Conservation (phyloP, 2,329 filamentous ascomycete genomes). For the Trichoderma simmonsii region DNA sequence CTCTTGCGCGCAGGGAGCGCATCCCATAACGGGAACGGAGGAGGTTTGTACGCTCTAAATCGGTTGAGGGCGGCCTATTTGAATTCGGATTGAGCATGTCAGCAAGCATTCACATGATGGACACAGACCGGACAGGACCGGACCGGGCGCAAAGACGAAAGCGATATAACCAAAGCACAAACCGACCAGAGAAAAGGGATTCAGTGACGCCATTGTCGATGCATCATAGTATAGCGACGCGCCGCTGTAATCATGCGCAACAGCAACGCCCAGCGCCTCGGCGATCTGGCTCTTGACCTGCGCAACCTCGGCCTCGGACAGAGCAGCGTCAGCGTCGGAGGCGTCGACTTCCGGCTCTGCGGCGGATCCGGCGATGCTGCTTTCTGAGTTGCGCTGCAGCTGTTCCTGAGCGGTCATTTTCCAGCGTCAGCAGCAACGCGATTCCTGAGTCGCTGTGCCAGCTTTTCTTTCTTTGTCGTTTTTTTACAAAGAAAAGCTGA, state of each 20-base stretch:
- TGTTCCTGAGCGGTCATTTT: conserved; percentile 11
- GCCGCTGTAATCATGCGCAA: conserved; percentile 26
- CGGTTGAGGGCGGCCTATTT: conserved; percentile 56
- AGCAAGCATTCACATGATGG: background rate
- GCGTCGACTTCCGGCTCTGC: background rate
- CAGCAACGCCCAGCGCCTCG: conserved; percentile 1
- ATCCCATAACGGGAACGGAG: conserved; percentile 61
- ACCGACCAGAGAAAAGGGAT: conserved; percentile 53
- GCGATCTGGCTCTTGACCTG: conserved; percentile 16
- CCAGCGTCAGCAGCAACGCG: background rate
- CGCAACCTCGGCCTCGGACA: conserved; percentile 29
- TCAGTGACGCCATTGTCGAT: conserved; percentile 55
- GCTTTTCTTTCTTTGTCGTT: background rate
- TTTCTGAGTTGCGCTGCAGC: background rate
- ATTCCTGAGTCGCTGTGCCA: background rate
- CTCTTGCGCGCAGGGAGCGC: conserved; percentile 61
- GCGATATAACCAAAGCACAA: background rate
- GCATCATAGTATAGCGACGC: conserved; percentile 57
- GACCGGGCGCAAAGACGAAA: background rate
- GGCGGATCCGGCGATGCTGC: background rate
- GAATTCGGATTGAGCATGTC: background rate
- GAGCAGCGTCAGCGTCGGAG: conserved; percentile 20
- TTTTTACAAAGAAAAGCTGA: background rate
- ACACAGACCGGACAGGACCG: too few relatives aligned
- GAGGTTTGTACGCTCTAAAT: conserved; percentile 58